These are phyloP conservation scores for Phytophthora brassicae DNA, from an alignment of 352 stramenopile genomes.

Conservation along the genomic window DNA sequence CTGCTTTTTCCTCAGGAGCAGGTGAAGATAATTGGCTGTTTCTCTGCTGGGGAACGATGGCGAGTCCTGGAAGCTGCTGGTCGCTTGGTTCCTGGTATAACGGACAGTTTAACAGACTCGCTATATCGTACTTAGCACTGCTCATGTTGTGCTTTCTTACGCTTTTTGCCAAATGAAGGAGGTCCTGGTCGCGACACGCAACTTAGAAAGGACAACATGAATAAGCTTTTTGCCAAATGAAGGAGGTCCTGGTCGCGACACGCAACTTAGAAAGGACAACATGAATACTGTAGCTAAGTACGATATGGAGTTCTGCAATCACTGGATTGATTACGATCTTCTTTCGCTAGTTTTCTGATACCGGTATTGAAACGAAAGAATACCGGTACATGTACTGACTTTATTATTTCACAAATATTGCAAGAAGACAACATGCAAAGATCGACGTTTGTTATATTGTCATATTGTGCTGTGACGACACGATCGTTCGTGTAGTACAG, in stretches of 20 bases:
- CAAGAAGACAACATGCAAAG: not conserved
- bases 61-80: slow-evolving; percentile 16
- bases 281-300: no score
- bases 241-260: not conserved
- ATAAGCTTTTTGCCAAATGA: slow-evolving; percentile 16
- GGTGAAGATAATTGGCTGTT: not conserved
- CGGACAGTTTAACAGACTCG: slow-evolving; percentile 10
- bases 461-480: slow-evolving; percentile 15
- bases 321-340: no score
- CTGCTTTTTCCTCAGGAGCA: not conserved
- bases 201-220: no score
- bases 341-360: no score
- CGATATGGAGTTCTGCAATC: no score
- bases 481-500: slow-evolving; percentile 1
- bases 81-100: not conserved
- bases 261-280: not conserved
- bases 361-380: no score
- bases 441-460: slow-evolving; percentile 9
- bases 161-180: slow-evolving; percentile 16
- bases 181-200: not conserved
- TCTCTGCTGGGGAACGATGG: slow-evolving; percentile 14
- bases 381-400: no score
- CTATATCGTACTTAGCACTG: slow-evolving; percentile 24
- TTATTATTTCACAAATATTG: no score
- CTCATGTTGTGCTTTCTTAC: not conserved